A percentile compares a stretch with the other conserved stretches of the same genome.
phyloP scores from a whole-genome alignment of 1,139 yeast genomes.

The Sugiyamaella neomexicana region DNA sequence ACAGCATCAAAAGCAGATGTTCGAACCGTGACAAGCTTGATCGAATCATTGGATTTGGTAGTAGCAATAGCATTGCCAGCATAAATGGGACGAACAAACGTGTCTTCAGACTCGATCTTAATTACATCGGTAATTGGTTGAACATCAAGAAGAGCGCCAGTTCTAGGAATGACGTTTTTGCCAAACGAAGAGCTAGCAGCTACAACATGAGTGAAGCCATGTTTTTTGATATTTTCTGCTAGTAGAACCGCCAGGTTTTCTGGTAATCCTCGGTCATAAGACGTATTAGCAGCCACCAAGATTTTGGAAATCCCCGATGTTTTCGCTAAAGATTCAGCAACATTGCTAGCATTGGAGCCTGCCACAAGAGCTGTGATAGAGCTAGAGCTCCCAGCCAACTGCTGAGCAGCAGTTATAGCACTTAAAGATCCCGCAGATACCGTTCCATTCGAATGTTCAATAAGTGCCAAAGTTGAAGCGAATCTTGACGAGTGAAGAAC shows the following conservation, averaged over 20 bases:
- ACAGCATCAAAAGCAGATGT: slow-evolving; percentile 79
- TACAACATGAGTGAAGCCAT: slow-evolving; percentile 67
- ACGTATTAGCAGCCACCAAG: slow-evolving; percentile 40
- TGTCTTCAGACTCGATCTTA: slow-evolving; percentile 61
- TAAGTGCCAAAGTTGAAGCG: slow-evolving; percentile 65
- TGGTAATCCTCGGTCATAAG: slow-evolving; percentile 44
- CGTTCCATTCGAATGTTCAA: slow-evolving; percentile 59
- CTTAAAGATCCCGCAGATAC: slow-evolving; percentile 65
- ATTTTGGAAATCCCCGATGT: slow-evolving; percentile 44
- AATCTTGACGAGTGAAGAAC: slow-evolving; percentile 1
- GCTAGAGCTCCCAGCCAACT: slow-evolving; percentile 39
- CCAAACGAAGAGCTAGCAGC: slow-evolving; percentile 86
- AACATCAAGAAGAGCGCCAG: slow-evolving; percentile 78
- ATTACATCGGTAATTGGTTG: slow-evolving; percentile 87
- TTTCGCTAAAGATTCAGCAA: slow-evolving; percentile 41
- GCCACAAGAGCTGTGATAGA: slow-evolving; percentile 46
- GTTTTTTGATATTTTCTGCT: slow-evolving; percentile 44
- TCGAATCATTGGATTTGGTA: slow-evolving; percentile 65
- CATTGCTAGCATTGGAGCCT: slow-evolving; percentile 40
- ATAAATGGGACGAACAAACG: slow-evolving; percentile 89
- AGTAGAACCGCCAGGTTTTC: slow-evolving; percentile 42
- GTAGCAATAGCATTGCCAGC: slow-evolving; percentile 95
- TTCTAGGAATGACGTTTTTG: slow-evolving; percentile 80
- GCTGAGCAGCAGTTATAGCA: slow-evolving; percentile 45
- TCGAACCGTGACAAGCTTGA: slow-evolving; percentile 73